A percentile compares a stretch with the other conserved stretches of the same genome.
These are phyloP conservation scores for Trichocladium antarcticum DNA, from an alignment of 495 filamentous ascomycete genomes.

Conservation along the genomic window DNA sequence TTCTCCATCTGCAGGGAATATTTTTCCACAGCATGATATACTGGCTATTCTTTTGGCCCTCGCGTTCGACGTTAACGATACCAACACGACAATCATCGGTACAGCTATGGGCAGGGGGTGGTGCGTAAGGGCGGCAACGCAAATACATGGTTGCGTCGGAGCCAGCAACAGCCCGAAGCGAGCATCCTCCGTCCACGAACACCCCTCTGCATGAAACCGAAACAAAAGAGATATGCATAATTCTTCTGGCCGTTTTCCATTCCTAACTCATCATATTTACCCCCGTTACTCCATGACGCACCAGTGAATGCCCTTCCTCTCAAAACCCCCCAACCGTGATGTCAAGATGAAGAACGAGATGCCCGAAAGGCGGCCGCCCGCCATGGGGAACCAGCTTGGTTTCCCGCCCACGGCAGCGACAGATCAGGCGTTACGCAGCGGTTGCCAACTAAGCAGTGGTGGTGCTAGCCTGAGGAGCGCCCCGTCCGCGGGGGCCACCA, in stretches of 20 bases:
- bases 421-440: conserved; percentile 4
- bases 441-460: conserved; percentile 18
- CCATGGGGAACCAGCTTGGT: background rate
- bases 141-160: background rate
- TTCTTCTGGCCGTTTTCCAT: conserved; percentile 13
- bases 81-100: background rate
- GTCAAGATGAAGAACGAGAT: conserved; percentile 5
- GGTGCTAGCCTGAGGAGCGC: conserved; percentile 26
- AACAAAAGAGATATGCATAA: conserved; percentile 8
- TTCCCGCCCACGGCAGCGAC: background rate
- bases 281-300: conserved; percentile 19
- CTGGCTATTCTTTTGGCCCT: background rate
- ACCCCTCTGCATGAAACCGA: conserved; percentile 1
- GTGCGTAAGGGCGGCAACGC: background rate
- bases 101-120: background rate
- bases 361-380: background rate
- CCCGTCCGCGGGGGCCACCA: conserved; percentile 44
- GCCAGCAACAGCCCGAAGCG: background rate
- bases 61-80: background rate
- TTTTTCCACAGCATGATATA: background rate
- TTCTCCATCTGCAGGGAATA: too few relatives aligned
- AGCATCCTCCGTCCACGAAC: background rate
- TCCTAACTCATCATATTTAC: conserved; percentile 14
- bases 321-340: conserved; percentile 3
- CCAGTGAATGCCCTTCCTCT: conserved; percentile 12